Percentiles rank a stretch among this genome's conserved stretches.
Conservation (phyloP, 2,329 filamentous ascomycete species). For the Beauveria australis region DNA sequence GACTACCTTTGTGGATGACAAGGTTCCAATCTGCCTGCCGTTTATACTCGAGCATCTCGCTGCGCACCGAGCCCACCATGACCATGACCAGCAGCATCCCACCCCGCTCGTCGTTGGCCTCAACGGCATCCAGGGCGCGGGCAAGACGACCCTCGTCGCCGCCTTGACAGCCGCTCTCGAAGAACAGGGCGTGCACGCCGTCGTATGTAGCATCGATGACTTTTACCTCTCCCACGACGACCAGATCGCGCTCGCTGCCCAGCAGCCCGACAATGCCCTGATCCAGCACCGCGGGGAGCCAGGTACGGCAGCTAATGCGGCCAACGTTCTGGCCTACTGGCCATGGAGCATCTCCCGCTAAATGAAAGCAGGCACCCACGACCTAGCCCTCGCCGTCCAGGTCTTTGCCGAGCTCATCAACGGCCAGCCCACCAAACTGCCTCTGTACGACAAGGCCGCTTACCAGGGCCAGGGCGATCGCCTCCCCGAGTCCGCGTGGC, state of each 20-base stretch:
- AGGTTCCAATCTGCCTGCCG: slow-evolving; percentile 66
- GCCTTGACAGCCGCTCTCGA: slow-evolving; percentile 55
- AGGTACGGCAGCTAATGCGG: slow-evolving; percentile 29
- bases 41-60: slow-evolving; percentile 61
- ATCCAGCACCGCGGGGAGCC: slow-evolving; percentile 79
- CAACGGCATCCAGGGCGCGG: slow-evolving; percentile 85
- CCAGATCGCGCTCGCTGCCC: slow-evolving; percentile 55
- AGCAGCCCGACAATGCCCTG: slow-evolving; percentile 63
- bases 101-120: slow-evolving; percentile 67
- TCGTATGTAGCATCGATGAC: slow-evolving; percentile 80
- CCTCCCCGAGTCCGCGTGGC: slow-evolving; percentile 53
- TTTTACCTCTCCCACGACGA: slow-evolving; percentile 71
- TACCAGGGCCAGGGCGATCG: slow-evolving; percentile 72
- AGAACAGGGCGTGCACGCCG: slow-evolving; percentile 49
- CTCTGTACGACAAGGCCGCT: slow-evolving; percentile 76
- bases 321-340: neutral
- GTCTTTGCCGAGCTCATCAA: slow-evolving; percentile 54
- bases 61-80: slow-evolving; percentile 31
- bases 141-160: slow-evolving; percentile 80
- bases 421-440: slow-evolving; percentile 48
- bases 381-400: slow-evolving; percentile 53
- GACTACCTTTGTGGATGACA: slow-evolving; percentile 59
- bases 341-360: neutral
- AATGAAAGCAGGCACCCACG: slow-evolving; percentile 50
- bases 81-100: neutral